Evolutionary conservation across 1,139 yeast genomes (phyloP).

Genomic region (Sugiyamaella castrensis): DNA sequence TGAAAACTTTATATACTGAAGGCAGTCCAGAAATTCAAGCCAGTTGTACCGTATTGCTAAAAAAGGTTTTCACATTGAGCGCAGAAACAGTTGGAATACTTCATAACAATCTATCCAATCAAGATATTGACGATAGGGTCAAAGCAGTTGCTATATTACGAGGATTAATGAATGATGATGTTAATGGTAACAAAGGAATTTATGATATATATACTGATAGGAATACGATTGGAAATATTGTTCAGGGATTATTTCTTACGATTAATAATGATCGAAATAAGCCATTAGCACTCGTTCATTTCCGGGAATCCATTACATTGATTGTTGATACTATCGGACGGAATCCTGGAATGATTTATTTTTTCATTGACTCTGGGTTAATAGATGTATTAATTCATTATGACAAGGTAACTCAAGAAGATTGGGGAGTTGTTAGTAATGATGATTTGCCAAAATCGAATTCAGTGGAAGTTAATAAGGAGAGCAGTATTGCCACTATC

Average conservation of each 20-base stretch:
- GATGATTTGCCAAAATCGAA: no score
- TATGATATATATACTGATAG: constrained; percentile 7
- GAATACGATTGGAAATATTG: constrained; percentile 13
- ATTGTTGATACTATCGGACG: not conserved
- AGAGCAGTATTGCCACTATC: no score
- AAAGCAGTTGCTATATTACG: constrained; percentile 14
- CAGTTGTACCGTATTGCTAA: constrained; percentile 15
- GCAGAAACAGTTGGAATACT: constrained; percentile 17
- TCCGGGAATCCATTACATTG: not conserved
- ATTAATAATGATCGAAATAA: not conserved
- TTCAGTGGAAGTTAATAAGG: no score
- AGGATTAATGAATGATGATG: not conserved
- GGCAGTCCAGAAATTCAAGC: constrained; percentile 20
- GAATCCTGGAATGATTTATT: not conserved
- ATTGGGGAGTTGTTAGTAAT: no score
- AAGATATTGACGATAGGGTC: constrained; percentile 14
- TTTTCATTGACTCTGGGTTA: constrained; percentile 3
- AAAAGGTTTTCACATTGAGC: constrained; percentile 16
- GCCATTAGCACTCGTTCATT: constrained; percentile 4
- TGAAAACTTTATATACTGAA: constrained; percentile 21
- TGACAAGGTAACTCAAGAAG: not conserved
- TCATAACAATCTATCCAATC: constrained; percentile 12
- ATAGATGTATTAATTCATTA: constrained; percentile 3
- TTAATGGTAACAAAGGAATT: constrained; percentile 10
- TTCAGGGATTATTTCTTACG: constrained; percentile 18